Evolutionary conservation across 2,329 filamentous ascomycete genomes (phyloP), one percentile per base, ranked within the genome.

Genomic region (Hirsutella rhossiliensis): DNA sequence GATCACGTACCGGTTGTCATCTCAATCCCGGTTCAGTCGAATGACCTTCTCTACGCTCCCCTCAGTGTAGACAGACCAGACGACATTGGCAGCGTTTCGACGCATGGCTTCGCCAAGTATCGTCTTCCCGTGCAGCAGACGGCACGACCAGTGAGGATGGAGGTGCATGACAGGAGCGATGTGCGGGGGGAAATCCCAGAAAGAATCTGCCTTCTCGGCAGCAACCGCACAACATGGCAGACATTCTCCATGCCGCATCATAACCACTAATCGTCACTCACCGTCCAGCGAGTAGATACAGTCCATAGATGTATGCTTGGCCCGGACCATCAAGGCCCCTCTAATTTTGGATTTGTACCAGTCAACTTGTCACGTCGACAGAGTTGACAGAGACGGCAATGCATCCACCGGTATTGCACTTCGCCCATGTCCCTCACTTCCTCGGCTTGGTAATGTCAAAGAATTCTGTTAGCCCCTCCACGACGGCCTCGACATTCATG

Each of bases 401-500:
- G 6, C 23, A 9, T 27, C 5, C 23, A 27, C 6, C 5, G 9
- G 23, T 5, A 27, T 7, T 7, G 23, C 23, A 27, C 23, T 27
- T 6, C 9, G 11, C 4, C 17, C 11, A 34, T 20, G 18, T 13
- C 20, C 40, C 18, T 57, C 50, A 63, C 47, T 65, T 65, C 40
- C 64, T 76, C 43, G 72, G 68, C 59, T 80, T 82, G 9, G 78
- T 82, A 47, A 84, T 81, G 55, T 82, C 75, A 55, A 92, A 92
- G 49, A 92, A 87, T 58, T 88, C 79, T 34, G 80, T 78, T 56
- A 94, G 63, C 0, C 86, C 86, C 55, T 85, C 79, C 41, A 89
- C 84, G 29, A 89, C 82, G 0, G 86, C 81, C 55, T 87, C 82
- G 3, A 90, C 84, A 54, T 94, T 92, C 76, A 90, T 87, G 54